Base-by-base conservation (phyloP, 2,329 filamentous ascomycete species). In the Cucurbitaria berberidis region DNA sequence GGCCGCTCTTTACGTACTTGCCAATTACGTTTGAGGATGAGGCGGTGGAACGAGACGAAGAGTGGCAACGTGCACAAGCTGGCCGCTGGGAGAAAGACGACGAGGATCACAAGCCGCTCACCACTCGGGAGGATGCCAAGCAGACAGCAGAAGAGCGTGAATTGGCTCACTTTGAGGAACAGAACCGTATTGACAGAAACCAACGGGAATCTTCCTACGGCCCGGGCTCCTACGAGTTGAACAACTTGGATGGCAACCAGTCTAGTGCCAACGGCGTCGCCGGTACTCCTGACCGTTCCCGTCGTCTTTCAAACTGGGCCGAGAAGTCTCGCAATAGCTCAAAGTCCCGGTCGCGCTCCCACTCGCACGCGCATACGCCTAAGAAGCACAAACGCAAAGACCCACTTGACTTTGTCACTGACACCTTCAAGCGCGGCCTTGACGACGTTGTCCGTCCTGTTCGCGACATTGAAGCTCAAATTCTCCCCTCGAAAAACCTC, bases 1-100 rank as follows among this genome's bases (percentile, higher is more conserved):
- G 85, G 0, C 93, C 95, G 2, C 82, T 99, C 9, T 88, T 96
- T 70, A 86, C 89, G 34, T 96, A 96, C 67, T 80, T 99, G 3
- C 95, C 95, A 0, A 96, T 98, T 59, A 98, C 93, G 0, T 86
- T 98, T 49, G 95, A 99, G 73, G 95, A 98, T 59, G 93, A 97
- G 69, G 95, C 95, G 2, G 90, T 95, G 0, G 79, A 90, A n/a
- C 88, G 93, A 6, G 95, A 99, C 63, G 86, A 93, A 67, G 90
- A 89, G 34, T 99, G 98, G 70, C 88, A 91, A 63, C 82, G 89
- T 41, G 88, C 88, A 3, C 91, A 96, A 70, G 86, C 88, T 51
- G 81, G 81, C 19, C 87, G 89, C 8, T 84, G 93, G 51, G 87
- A 88, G 10, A 72, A 73, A 30, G 78, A 83, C 0, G 81, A 84